Base-by-base conservation (phyloP, 352 stramenopile species). In the Pythium rhizo-oryzae region DNA sequence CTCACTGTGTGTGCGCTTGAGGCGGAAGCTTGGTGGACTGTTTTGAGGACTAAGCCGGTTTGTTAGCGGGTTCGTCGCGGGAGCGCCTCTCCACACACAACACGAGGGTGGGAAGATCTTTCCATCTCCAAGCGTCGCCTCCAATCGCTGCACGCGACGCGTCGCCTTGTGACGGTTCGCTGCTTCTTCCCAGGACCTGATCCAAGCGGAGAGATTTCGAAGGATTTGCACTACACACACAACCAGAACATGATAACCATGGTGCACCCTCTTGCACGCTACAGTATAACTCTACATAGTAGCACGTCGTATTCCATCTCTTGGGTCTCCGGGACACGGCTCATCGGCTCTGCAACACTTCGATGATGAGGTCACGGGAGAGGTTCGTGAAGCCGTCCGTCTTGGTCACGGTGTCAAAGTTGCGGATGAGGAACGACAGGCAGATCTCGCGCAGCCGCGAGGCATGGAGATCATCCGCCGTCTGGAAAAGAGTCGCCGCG, bases 401-500 rank as follows among this genome's bases (percentile, higher is more conserved):
- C 76, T 97, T 97, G 63, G 91, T 97, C 60, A 97, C 91, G 59
- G 89, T 86, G 70, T 97, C 91, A 63, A 97, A 97, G 75, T 97
- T 89, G 23, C 87, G 83, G 43, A 97, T 85, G 59, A 97, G 93
- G 67, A 94, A 97, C 28, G 79, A 80, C 21, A 97, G 78, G 62
- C 91, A 97, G 23, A 97, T 93, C 72, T 97, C 90, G 18, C 90
- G 83, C 59, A 97, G 72, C 24, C 91, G 85, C 35, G 82, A 71
- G 15, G 89, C 91, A 52, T 93, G 87, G 44, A 96, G 77, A 24
- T 96, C 90, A 47, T 97, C 89, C 7, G 90, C 90, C 23, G 81
- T 86, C 67, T 96, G 89, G 41, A 97, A 90, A 16, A 97, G 75
- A 25, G 74, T 59, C n/a, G 89, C 87, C 2, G 90, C 87, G 51